Evolutionary conservation across 2,329 filamentous ascomycete species (phyloP).

Genomic region (Aspergillus proliferans): DNA sequence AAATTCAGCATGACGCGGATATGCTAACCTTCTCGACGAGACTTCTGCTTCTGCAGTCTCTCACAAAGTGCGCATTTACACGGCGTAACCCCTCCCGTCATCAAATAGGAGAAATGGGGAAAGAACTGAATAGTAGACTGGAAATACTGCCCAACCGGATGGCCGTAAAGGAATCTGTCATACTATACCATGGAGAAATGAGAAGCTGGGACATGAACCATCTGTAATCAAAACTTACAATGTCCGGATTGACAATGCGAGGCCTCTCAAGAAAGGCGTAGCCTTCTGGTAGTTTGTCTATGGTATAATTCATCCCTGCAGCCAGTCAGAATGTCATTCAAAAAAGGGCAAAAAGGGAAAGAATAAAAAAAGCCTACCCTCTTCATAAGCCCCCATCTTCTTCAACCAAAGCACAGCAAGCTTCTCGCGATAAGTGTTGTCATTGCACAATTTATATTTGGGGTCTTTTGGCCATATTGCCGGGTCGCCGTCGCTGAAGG

Average conservation of each 20-base stretch:
- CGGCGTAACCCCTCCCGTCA: constrained; percentile 40
- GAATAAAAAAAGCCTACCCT: constrained; percentile 23
- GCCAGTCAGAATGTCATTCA: constrained; percentile 1
- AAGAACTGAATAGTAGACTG: constrained; percentile 51
- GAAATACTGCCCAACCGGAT: constrained; percentile 46
- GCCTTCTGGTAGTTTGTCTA: constrained; percentile 50
- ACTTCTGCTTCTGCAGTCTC: constrained; percentile 11
- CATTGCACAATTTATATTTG: constrained; percentile 32
- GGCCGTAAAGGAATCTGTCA: constrained; percentile 54
- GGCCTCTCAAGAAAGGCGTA: constrained; percentile 49
- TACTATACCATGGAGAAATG: constrained; percentile 24
- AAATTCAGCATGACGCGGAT: background rate
- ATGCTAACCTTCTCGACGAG: background rate
- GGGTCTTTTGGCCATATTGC: constrained; percentile 31
- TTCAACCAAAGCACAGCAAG: constrained; percentile 46
- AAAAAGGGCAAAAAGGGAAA: background rate
- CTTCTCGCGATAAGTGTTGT: constrained; percentile 42
- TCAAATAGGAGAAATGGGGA: constrained; percentile 52
- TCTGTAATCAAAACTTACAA: constrained; percentile 21
- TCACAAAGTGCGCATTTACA: constrained; percentile 49
- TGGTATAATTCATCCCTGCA: constrained; percentile 42
- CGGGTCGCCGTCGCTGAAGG: constrained; percentile 34
- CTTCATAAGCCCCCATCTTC: constrained; percentile 31
- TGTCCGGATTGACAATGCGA: constrained; percentile 31
- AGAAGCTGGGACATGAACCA: background rate